These are phyloP conservation scores for Tolypocladium sp. DNA, from an alignment of 2,329 filamentous ascomycete species.

Conservation along the genomic window DNA sequence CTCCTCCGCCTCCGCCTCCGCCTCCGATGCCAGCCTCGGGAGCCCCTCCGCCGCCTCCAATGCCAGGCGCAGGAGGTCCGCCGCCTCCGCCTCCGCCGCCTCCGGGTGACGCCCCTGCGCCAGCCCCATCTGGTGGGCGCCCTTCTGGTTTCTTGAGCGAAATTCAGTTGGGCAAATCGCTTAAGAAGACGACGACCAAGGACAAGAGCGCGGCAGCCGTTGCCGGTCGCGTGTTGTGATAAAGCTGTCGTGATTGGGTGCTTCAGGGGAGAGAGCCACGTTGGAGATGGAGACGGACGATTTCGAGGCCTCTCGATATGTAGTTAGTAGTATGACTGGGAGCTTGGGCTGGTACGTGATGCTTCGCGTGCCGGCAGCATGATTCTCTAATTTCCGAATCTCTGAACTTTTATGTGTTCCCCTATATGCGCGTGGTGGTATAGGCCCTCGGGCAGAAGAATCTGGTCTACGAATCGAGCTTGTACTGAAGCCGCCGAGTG, in stretches of 20 bases:
- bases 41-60: constrained; percentile 26
- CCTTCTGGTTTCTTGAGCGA: constrained; percentile 65
- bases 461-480: neutral
- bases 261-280: neutral
- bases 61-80: constrained; percentile 21
- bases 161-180: constrained; percentile 68
- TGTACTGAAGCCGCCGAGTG: neutral
- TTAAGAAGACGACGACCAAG: constrained; percentile 85
- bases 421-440: neutral
- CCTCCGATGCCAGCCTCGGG: constrained; percentile 24
- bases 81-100: constrained; percentile 38
- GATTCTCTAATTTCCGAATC: neutral
- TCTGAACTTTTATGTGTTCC: neutral
- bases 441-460: neutral
- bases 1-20: constrained; percentile 22
- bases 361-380: neutral
- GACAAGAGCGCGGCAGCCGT: constrained; percentile 67
- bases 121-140: constrained; percentile 38
- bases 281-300: neutral
- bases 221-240: constrained; percentile 66
- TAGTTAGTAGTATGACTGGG: neutral
- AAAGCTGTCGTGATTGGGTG: constrained; percentile 7
- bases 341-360: neutral
- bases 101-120: constrained; percentile 28
- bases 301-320: neutral